Percentiles rank a stretch among this genome's conserved stretches.
Conservation (phyloP, 2,329 filamentous ascomycete genomes). For the Diaporthe citriasiana region DNA sequence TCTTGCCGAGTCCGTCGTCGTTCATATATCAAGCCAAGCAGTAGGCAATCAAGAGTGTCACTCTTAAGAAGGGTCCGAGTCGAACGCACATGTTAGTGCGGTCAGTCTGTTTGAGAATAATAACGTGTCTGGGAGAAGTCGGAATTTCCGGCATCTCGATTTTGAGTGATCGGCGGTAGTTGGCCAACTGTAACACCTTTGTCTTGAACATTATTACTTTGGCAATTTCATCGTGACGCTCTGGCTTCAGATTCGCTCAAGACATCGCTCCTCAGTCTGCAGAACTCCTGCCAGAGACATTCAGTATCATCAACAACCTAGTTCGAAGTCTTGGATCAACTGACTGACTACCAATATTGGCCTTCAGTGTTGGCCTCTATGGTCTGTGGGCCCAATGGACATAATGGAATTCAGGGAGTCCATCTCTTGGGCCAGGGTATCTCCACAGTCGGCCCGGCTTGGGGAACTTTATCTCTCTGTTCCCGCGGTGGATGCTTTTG, state of each 20-base stretch:
- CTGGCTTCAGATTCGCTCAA: background rate
- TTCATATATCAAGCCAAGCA: constrained; percentile 20
- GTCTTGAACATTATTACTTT: background rate
- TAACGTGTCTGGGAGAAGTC: background rate
- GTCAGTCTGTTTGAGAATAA: constrained; percentile 28
- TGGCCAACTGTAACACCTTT: background rate
- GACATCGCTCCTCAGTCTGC: background rate
- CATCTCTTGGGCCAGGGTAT: background rate
- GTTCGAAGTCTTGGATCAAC: background rate
- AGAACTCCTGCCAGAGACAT: background rate
- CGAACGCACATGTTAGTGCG: background rate
- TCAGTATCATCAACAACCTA: background rate
- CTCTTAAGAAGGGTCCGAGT: background rate
- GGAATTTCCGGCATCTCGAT: constrained; percentile 6
- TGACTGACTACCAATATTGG: background rate
- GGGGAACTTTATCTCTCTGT: background rate
- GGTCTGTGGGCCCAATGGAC: background rate
- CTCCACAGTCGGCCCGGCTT: constrained; percentile 12
- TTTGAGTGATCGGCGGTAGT: background rate
- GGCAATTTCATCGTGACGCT: background rate
- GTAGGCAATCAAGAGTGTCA: background rate
- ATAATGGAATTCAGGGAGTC: background rate
- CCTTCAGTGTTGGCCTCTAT: background rate
- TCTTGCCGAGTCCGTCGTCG: background rate
- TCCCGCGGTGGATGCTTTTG: background rate